Conservation (phyloP, 75 land plant genomes). For the Adiantum capillusveneris region DNA sequence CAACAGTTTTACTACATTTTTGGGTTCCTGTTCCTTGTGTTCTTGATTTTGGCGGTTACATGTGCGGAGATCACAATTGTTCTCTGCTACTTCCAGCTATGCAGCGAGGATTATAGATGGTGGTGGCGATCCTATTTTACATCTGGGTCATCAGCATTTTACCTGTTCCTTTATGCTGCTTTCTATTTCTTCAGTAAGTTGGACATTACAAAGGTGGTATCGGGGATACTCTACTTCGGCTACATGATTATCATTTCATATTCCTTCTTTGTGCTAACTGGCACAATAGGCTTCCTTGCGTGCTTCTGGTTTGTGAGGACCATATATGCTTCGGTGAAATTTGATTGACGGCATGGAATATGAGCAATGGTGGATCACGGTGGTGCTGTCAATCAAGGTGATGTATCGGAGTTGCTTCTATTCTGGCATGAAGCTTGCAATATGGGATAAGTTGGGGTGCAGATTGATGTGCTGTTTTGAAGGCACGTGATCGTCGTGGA, state of each 20-base stretch:
- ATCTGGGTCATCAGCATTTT: conserved; percentile 23
- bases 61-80: conserved; percentile 32
- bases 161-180: conserved; percentile 22
- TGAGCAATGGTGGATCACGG: too few species aligned
- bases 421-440: too few species aligned
- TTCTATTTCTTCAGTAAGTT: conserved; percentile 36
- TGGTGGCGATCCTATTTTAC: conserved; percentile 28
- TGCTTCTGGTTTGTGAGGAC: conserved; percentile 36
- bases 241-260: conserved; percentile 28
- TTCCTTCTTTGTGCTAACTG: conserved; percentile 27
- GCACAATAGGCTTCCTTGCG: conserved; percentile 32
- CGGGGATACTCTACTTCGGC: conserved; percentile 28
- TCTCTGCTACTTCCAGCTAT: conserved; percentile 32
- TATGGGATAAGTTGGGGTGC: too few species aligned
- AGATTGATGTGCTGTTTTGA: too few species aligned
- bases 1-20: conserved; percentile 34
- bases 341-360: conserved; percentile 12
- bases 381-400: too few species aligned
- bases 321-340: conserved; percentile 27
- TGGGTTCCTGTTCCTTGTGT: conserved; percentile 30
- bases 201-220: conserved; percentile 23
- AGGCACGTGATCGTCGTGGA: too few species aligned
- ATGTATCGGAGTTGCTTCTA: too few species aligned
- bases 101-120: conserved; percentile 32
- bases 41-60: conserved; percentile 24